Base-by-base conservation (phyloP, 805 yeast genomes). In the Zygosaccharomyces gambellarensis region DNA sequence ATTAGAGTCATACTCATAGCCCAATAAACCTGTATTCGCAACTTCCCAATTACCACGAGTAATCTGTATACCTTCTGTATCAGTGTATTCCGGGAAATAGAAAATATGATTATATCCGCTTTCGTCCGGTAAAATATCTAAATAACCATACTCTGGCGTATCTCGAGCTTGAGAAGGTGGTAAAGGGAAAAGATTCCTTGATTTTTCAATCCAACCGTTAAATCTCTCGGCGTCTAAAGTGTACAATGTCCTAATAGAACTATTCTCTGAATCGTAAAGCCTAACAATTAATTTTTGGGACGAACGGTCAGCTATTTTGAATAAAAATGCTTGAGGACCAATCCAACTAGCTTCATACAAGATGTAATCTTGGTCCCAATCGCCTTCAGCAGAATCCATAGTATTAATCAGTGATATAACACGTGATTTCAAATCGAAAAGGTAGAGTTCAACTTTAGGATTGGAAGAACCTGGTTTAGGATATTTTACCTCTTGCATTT, bases 401-500 rank as follows among this genome's bases (percentile, higher is more conserved):
- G 63, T 67, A 11, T 58, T 51, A 2, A 72, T 56, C 8, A 48
- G 48, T 6, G 52, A 57, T 1, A 61, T 23, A 4, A 56, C 51
- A 2, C 68, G 61, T 1, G 61, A 52, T 5, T 50, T 50, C 5
- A 78, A 23, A 46, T 73, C 68, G 54, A 72, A 81, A 9, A 75
- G 63, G 39, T 72, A 64, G 7, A 85, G 62, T 4, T 76, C 67
- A 2, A 82, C 70, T 5, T 61, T 60, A 0, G 95, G 92, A 58
- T 83, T 82, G 0, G 69, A 55, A 28, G 74, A 73, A 0, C 94
- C 94, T 1, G 92, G 86, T 60, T 82, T 85, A 1, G 95, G 90
- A 62, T 87, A 87, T 54, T 78, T 81, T 45, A 85, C 64, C 9
- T 65, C 54, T 22, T 72, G 67, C 8, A 67, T 55, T 3, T 60